Evolutionary conservation across 2,329 filamentous ascomycete genomes (phyloP), one percentile per base, ranked within the genome.

Genomic region (Myotisia sp.): DNA sequence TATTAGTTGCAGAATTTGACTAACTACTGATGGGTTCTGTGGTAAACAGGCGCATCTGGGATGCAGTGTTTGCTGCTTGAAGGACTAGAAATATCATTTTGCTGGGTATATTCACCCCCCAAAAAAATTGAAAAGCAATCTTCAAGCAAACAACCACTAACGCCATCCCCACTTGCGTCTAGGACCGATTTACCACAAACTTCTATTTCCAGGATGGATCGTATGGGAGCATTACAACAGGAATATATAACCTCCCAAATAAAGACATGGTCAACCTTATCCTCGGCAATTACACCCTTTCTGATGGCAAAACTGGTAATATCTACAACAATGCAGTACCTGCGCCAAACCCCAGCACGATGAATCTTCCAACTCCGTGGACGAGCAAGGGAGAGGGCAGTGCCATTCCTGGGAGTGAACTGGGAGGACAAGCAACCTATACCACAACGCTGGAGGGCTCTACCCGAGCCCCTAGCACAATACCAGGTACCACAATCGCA

Each of bases 151-250:
- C 27, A 5, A 3, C 3, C 9, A 6, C 5, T 29, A 29, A 29
- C n/a, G n/a, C n/a, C n/a, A n/a, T n/a, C n/a, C n/a, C n/a, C n/a
- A n/a, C n/a, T n/a, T n/a, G n/a, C n/a, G n/a, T 27, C 12, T 23
- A 56, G 53, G 65, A 68, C 47, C 59, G 58, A 36, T 68, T 64
- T 50, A 68, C 65, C 4, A 69, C 65, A 12, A 62, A 67, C 42
- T 68, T 51, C 44, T 57, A 56, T 34, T 60, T 68, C 31, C 48
- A 59, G 2, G 64, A 65, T 38, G 58, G 57, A 21, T 61, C 62
- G 10, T 63, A 55, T 33, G 65, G 65, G 8, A 63, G 58, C 2
- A 48, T 68, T n/a, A 54, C 52, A 1, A 53, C 51, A 0, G 65
- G 63, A 8, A 42, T 56, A 10, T 68, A 65, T 44, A 53, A 42